Evolutionary conservation across 2,329 filamentous ascomycete species (phyloP).

Genomic region (Diplodia sapinea): DNA sequence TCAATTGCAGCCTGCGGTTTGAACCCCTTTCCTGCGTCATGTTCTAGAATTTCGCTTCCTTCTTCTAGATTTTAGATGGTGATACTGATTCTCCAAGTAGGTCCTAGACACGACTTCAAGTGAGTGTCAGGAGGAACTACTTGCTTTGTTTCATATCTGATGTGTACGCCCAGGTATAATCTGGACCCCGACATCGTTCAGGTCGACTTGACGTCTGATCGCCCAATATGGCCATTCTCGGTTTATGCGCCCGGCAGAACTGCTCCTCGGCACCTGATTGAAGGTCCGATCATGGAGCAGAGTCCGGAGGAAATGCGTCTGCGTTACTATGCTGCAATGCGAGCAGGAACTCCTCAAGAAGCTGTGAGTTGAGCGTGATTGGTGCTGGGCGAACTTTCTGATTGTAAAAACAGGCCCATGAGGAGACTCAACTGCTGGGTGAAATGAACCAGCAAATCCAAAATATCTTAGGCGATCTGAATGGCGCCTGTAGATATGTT

Average conservation of each 20-base stretch:
- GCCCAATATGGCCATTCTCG: constrained; percentile 84
- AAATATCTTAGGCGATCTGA: constrained; percentile 69
- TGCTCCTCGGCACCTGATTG: constrained; percentile 82
- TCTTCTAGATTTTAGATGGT: not conserved
- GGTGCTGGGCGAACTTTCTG: not conserved
- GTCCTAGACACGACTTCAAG: constrained; percentile 30
- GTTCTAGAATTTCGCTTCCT: not conserved
- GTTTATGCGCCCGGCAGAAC: constrained; percentile 80
- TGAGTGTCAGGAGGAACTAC: not conserved
- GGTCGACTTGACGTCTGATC: constrained; percentile 70
- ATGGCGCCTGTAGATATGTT: constrained; percentile 63
- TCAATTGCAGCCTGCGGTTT: not conserved
- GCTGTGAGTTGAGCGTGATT: constrained; percentile 51
- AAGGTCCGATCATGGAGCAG: constrained; percentile 77
- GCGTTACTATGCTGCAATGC: constrained; percentile 69
- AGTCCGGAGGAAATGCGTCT: constrained; percentile 87
- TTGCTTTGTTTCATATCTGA: too few relatives aligned
- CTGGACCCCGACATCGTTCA: constrained; percentile 41
- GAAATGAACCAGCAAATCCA: constrained; percentile 66
- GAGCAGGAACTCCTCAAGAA: constrained; percentile 63
- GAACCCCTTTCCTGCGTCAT: not conserved
- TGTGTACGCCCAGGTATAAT: not conserved
- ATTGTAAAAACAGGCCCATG: not conserved
- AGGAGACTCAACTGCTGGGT: constrained; percentile 31
- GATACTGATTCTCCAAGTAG: not conserved